Percentiles rank a stretch among this genome's conserved stretches.
These are phyloP conservation scores for Candida insectorum DNA, from an alignment of 805 yeast species.

Conservation along the genomic window DNA sequence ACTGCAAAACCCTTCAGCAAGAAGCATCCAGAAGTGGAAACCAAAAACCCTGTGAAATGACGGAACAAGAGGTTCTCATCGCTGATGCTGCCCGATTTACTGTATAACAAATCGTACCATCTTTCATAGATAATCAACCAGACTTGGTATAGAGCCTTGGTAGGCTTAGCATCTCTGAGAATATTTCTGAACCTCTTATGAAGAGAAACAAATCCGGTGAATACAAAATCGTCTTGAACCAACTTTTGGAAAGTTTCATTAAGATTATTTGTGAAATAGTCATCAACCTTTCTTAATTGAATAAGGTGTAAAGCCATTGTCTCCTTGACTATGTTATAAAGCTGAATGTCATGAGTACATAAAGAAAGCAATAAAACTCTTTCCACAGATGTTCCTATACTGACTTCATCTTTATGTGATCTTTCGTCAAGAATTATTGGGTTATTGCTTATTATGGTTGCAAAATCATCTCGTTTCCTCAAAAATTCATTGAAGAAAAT, in stretches of 20 bases:
- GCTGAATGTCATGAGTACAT: constrained; percentile 43
- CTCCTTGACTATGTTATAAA: constrained; percentile 35
- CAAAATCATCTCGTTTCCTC: constrained; percentile 20
- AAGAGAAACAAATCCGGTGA: constrained; percentile 70
- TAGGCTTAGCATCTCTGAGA: constrained; percentile 23
- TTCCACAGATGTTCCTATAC: constrained; percentile 24
- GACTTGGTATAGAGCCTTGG: constrained; percentile 29
- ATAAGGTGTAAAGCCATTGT: constrained; percentile 30
- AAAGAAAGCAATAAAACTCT: constrained; percentile 35
- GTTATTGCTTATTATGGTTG: constrained; percentile 11
- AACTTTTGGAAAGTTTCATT: constrained; percentile 32
- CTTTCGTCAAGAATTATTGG: constrained; percentile 11
- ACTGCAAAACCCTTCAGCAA: constrained; percentile 28
- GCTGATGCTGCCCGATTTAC: constrained; percentile 16
- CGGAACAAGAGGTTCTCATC: constrained; percentile 51
- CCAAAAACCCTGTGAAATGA: constrained; percentile 70
- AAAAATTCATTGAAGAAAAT: constrained; percentile 32
- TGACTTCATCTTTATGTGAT: constrained; percentile 10
- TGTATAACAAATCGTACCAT: constrained; percentile 39
- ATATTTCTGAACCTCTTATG: constrained; percentile 58
- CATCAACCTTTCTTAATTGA: constrained; percentile 13
- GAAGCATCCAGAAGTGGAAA: constrained; percentile 66
- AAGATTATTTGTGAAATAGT: constrained; percentile 15
- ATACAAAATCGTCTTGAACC: constrained; percentile 50
- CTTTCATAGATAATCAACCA: constrained; percentile 48